A percentile compares a stretch with the other conserved stretches of the same genome.
Evolutionary conservation across 1,284 basidiomycete species (phyloP).

Genomic region (Salmacisia buchloeana): DNA sequence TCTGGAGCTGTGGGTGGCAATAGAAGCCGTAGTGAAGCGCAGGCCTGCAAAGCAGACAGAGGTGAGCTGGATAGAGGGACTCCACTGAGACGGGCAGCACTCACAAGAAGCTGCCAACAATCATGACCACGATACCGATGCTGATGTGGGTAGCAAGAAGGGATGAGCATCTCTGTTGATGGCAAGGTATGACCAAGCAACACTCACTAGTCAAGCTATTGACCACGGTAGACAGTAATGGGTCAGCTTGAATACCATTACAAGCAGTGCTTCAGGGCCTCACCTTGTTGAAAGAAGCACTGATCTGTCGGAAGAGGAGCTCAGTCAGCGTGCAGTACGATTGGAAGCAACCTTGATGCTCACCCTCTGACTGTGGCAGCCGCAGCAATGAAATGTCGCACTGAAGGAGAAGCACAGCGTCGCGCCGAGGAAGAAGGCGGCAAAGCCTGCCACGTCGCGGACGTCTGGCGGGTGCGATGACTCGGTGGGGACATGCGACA

Average conservation of each 20-base stretch:
- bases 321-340: background rate
- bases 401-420: conserved; percentile 70
- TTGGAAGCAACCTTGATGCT: background rate
- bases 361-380: background rate
- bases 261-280: no score
- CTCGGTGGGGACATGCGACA: background rate
- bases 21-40: conserved; percentile 45
- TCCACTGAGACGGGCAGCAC: conserved; percentile 54
- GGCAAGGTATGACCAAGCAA: background rate
- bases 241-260: no score
- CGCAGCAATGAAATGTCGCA: conserved; percentile 63
- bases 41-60: conserved; percentile 8
- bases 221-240: conserved; percentile 1
- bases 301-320: background rate
- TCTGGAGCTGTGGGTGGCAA: conserved; percentile 36
- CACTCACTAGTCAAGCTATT: conserved; percentile 36
- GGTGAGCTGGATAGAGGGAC: background rate
- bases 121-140: conserved; percentile 58
- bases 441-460: conserved; percentile 64
- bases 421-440: conserved; percentile 67
- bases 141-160: background rate
- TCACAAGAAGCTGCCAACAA: conserved; percentile 74
- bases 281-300: background rate
- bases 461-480: conserved; percentile 54
- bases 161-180: background rate